Percentiles rank a stretch among this genome's conserved stretches.
Evolutionary conservation across 495 filamentous ascomycete species (phyloP).

Genomic region (Usnea hakonensis): DNA sequence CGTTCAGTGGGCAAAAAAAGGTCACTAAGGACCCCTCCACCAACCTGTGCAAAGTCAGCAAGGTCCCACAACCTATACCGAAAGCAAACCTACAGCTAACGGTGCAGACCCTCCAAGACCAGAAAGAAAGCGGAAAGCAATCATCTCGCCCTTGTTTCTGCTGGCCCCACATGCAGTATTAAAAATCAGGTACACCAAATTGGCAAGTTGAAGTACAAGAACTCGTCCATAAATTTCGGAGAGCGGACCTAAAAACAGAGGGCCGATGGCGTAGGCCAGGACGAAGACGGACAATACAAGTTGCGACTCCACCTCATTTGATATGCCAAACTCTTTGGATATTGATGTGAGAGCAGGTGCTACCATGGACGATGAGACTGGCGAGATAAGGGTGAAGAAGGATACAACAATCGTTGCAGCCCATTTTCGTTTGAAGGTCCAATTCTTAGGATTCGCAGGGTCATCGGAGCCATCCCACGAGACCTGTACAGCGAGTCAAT

Average conservation of each 20-base stretch:
- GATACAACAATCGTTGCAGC: constrained; percentile 49
- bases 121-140: constrained; percentile 49
- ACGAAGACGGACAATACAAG: constrained; percentile 66
- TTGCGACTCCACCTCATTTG: constrained; percentile 44
- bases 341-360: constrained; percentile 56
- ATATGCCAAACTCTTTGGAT: constrained; percentile 53
- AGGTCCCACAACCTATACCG: background rate
- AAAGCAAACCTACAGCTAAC: constrained; percentile 34
- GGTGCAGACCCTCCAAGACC: constrained; percentile 52
- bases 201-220: constrained; percentile 51
- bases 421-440: constrained; percentile 54
- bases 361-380: constrained; percentile 63
- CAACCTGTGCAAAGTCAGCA: constrained; percentile 32
- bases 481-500: constrained; percentile 12
- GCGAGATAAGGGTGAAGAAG: constrained; percentile 65
- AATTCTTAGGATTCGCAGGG: constrained; percentile 53
- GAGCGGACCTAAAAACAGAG: constrained; percentile 61
- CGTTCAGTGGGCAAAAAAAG: constrained; percentile 56
- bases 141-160: constrained; percentile 44
- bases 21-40: constrained; percentile 56
- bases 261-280: constrained; percentile 64
- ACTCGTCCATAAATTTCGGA: constrained; percentile 69
- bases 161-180: constrained; percentile 49
- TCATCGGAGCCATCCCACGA: constrained; percentile 51
- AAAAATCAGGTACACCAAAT: constrained; percentile 58